Conservation (phyloP, 1,139 yeast species). For the Candida sp. region DNA sequence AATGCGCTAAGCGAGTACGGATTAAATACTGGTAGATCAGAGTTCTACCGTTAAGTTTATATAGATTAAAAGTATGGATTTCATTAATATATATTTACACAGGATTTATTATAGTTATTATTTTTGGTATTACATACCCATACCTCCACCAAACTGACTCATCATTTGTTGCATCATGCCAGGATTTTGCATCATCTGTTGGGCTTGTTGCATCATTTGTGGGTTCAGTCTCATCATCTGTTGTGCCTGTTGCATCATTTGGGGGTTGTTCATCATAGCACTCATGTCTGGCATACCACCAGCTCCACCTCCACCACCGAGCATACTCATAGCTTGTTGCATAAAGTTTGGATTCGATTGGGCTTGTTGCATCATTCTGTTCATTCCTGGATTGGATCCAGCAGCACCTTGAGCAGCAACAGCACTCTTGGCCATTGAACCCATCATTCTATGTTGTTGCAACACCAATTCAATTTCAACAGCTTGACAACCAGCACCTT, state of each 20-base stretch:
- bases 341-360: constrained; percentile 50
- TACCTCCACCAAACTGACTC: constrained; percentile 59
- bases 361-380: constrained; percentile 49
- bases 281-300: constrained; percentile 56
- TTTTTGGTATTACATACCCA: constrained; percentile 15
- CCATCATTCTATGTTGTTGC: constrained; percentile 93
- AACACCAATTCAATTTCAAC: constrained; percentile 93
- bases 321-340: constrained; percentile 54
- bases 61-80: too few relatives aligned
- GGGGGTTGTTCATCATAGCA: constrained; percentile 55
- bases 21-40: constrained; percentile 85
- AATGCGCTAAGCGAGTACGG: constrained; percentile 93
- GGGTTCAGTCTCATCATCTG: constrained; percentile 66
- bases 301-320: constrained; percentile 48
- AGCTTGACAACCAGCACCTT: constrained; percentile 94
- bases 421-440: constrained; percentile 81
- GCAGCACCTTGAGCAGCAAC: constrained; percentile 53
- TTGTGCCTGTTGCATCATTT: constrained; percentile 61
- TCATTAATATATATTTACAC: not conserved
- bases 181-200: constrained; percentile 53
- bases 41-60: constrained; percentile 53
- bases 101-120: not conserved
- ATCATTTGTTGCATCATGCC: constrained; percentile 74
- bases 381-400: constrained; percentile 32
- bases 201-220: constrained; percentile 62